Conservation (phyloP, 768 basidiomycete genomes). For the Dacryopinax spathularia region DNA sequence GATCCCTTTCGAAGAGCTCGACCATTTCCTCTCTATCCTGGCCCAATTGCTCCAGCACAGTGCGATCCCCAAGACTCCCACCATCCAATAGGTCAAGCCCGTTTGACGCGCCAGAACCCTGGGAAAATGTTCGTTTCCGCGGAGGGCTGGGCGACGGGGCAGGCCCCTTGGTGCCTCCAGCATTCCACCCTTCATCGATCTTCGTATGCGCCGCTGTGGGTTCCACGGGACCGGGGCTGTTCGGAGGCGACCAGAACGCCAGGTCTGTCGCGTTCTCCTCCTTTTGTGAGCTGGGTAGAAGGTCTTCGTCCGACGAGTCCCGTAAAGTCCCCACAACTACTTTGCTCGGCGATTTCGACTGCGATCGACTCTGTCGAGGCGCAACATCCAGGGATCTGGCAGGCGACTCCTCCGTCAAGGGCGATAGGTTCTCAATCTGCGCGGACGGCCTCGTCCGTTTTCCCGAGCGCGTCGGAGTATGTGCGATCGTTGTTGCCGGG, state of each 20-base stretch:
- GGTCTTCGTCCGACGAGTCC: not conserved
- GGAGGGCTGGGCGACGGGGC: not conserved
- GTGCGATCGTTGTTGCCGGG: too few species aligned
- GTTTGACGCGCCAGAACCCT: not conserved
- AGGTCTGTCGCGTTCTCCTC: not conserved
- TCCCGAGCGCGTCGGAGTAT: too few species aligned
- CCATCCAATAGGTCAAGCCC: not conserved
- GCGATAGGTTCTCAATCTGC: too few species aligned
- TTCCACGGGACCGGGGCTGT: not conserved
- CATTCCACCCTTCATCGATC: not conserved
- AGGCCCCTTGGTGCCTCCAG: not conserved
- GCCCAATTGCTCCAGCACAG: not conserved
- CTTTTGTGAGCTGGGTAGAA: not conserved
- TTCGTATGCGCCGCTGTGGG: not conserved
- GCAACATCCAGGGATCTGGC: too few species aligned
- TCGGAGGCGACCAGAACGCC: not conserved
- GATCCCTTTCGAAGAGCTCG: not conserved
- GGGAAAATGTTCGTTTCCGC: not conserved
- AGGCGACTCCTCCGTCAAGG: too few species aligned
- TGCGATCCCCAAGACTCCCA: not conserved
- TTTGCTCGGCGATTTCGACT: too few species aligned
- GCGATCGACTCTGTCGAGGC: too few species aligned
- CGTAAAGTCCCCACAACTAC: too few species aligned
- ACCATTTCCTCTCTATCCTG: not conserved
- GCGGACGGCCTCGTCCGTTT: too few species aligned